phyloP scores from a whole-genome alignment of 768 basidiomycete genomes.

The Termitomyces eurrhizus region DNA sequence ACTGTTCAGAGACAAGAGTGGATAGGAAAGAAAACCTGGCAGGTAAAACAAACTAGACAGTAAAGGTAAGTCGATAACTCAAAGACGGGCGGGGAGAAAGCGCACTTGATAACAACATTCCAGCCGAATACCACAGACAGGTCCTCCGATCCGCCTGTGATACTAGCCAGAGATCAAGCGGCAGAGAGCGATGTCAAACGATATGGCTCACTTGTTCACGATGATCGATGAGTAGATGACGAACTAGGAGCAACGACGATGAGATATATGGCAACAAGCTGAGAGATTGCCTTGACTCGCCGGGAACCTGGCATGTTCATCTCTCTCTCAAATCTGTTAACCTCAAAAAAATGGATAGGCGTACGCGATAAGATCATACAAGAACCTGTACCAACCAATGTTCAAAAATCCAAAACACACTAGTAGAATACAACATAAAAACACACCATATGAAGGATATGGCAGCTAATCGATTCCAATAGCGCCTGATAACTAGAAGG shows the following conservation, averaged over 20 bases:
- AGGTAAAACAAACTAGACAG: constrained; percentile 33
- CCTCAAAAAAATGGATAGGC: constrained; percentile 16
- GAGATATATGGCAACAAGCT: not conserved
- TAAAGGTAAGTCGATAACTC: not conserved
- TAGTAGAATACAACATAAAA: not conserved
- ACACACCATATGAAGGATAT: constrained; percentile 71
- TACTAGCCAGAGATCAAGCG: constrained; percentile 27
- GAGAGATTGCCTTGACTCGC: constrained; percentile 32
- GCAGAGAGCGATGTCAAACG: not conserved
- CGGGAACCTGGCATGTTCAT: constrained; percentile 43
- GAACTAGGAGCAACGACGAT: constrained; percentile 39
- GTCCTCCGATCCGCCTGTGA: constrained; percentile 50
- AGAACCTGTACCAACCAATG: constrained; percentile 40
- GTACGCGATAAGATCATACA: constrained; percentile 77
- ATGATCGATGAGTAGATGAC: constrained; percentile 77
- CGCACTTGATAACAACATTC: constrained; percentile 80
- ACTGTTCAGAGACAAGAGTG: not conserved
- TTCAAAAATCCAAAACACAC: not conserved
- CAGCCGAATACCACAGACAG: constrained; percentile 75
- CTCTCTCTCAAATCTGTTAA: not conserved
- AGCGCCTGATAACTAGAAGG: constrained; percentile 68
- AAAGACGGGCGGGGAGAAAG: not conserved
- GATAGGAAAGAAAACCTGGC: constrained; percentile 24
- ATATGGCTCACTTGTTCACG: constrained; percentile 47
- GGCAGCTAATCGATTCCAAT: constrained; percentile 68